These are phyloP conservation scores for Zoysia matrella DNA, from an alignment of 202 grass and related monocot species.

Conservation along the genomic window DNA sequence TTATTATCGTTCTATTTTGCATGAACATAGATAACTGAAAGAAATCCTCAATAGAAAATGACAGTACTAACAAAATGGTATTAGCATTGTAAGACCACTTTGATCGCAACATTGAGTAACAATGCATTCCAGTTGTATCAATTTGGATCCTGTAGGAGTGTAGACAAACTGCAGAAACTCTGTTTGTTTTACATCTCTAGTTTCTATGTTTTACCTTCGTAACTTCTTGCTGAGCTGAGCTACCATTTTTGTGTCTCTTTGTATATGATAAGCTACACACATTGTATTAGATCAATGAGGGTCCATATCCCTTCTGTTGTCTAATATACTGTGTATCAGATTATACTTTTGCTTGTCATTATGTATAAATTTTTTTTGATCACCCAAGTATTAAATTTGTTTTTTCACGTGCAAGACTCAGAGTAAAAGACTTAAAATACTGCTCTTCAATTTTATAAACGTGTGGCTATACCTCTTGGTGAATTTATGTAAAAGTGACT, in stretches of 20 bases:
- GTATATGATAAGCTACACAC: background rate
- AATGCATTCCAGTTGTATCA: no score
- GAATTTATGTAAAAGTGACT: background rate
- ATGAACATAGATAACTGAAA: background rate
- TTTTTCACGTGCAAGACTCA: background rate
- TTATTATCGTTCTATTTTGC: slow-evolving; percentile 5
- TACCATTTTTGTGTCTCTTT: background rate
- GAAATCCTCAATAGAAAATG: slow-evolving; percentile 7
- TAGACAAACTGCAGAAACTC: no score
- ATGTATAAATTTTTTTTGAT: background rate
- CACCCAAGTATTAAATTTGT: background rate
- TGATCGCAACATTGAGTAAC: slow-evolving; percentile 5
- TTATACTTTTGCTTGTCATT: background rate
- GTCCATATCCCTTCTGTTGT: background rate
- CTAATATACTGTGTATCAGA: background rate
- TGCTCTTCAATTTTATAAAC: background rate
- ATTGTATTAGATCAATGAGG: no score
- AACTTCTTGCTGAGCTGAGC: background rate
- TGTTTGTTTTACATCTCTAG: no score
- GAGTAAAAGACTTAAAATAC: background rate
- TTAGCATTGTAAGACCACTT: background rate
- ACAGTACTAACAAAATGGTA: background rate
- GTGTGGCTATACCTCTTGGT: background rate
- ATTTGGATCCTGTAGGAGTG: no score
- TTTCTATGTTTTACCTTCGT: background rate